Percentiles rank a stretch among this genome's conserved stretches.
Evolutionary conservation across 352 stramenopile species (phyloP).

Genomic region (Peronosclerospora sorghi): DNA sequence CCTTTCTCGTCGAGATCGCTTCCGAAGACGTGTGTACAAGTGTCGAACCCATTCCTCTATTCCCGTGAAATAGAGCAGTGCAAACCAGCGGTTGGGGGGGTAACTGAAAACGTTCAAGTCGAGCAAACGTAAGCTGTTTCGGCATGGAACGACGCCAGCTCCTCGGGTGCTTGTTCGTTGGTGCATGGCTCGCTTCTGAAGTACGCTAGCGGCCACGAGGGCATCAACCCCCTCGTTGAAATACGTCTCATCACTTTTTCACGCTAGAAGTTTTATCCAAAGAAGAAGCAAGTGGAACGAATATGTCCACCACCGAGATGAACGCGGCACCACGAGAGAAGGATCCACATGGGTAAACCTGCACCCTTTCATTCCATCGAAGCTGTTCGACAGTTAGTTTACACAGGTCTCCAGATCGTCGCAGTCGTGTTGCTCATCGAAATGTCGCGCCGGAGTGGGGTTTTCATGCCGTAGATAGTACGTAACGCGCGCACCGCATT

Average conservation of each 20-base stretch:
- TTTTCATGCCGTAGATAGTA: slow-evolving; percentile 49
- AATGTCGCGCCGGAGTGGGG: slow-evolving; percentile 19
- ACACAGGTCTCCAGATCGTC: not conserved
- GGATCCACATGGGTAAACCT: slow-evolving; percentile 56
- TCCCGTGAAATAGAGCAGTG: slow-evolving; percentile 23
- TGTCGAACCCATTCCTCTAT: slow-evolving; percentile 36
- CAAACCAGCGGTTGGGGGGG: no score
- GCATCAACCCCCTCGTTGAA: slow-evolving; percentile 31
- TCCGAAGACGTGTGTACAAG: slow-evolving; percentile 36
- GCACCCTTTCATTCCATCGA: slow-evolving; percentile 26
- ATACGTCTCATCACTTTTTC: not conserved
- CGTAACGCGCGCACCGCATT: slow-evolving; percentile 19
- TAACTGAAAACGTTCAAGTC: no score
- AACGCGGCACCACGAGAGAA: slow-evolving; percentile 62
- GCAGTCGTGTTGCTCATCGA: slow-evolving; percentile 14
- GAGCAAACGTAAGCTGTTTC: slow-evolving; percentile 1
- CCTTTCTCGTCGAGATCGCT: slow-evolving; percentile 33
- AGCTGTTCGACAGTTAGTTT: slow-evolving; percentile 21
- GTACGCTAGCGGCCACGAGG: slow-evolving; percentile 23
- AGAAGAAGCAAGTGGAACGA: slow-evolving; percentile 34
- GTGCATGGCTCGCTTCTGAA: slow-evolving; percentile 17
- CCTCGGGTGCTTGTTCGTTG: slow-evolving; percentile 28
- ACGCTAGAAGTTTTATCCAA: not conserved
- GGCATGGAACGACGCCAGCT: slow-evolving; percentile 51
- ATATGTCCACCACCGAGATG: slow-evolving; percentile 58